Percentiles rank a stretch among this genome's conserved stretches.
These are phyloP conservation scores for Claviceps pazoutovae DNA, from an alignment of 2,329 filamentous ascomycete species.

Conservation along the genomic window DNA sequence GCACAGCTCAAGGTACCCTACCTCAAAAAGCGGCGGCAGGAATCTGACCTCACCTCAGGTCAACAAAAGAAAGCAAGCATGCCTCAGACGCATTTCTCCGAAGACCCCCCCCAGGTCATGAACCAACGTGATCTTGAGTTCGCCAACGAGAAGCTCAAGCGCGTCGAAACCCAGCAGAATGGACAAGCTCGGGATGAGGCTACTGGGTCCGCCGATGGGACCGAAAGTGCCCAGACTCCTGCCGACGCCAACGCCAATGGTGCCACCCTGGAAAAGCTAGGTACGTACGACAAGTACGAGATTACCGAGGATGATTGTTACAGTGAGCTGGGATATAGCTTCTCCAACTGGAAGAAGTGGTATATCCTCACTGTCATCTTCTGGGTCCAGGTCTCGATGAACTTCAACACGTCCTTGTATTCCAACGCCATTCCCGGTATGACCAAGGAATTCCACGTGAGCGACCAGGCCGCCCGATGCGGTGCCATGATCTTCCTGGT, in stretches of 20 bases:
- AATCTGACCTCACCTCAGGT: background rate
- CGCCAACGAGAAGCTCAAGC: conserved; percentile 24
- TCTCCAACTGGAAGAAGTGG: conserved; percentile 53
- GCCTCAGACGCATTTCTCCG: conserved; percentile 20
- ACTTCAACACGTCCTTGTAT: conserved; percentile 64
- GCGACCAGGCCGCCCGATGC: conserved; percentile 51
- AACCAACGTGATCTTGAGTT: conserved; percentile 20
- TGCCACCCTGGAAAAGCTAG: conserved; percentile 20
- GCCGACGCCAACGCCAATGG: conserved; percentile 19
- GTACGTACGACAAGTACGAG: conserved; percentile 27
- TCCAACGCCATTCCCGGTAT: conserved; percentile 56
- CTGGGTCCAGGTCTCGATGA: conserved; percentile 62
- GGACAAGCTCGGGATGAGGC: conserved; percentile 1
- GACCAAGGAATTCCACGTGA: conserved; percentile 52
- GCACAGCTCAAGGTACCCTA: background rate
- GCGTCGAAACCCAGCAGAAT: conserved; percentile 8
- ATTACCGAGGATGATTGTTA: conserved; percentile 48
- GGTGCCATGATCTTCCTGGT: conserved; percentile 71
- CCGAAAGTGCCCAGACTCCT: conserved; percentile 5
- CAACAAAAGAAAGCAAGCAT: conserved; percentile 8
- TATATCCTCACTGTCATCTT: conserved; percentile 60
- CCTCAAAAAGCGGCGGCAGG: background rate
- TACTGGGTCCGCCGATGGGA: conserved; percentile 1
- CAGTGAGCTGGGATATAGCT: conserved; percentile 50
- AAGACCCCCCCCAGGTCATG: conserved; percentile 25